A percentile compares a stretch with the other conserved stretches of the same genome.
Evolutionary conservation across 176 grass and related monocot species (phyloP).

Genomic region (Rhynchospora pubera): DNA sequence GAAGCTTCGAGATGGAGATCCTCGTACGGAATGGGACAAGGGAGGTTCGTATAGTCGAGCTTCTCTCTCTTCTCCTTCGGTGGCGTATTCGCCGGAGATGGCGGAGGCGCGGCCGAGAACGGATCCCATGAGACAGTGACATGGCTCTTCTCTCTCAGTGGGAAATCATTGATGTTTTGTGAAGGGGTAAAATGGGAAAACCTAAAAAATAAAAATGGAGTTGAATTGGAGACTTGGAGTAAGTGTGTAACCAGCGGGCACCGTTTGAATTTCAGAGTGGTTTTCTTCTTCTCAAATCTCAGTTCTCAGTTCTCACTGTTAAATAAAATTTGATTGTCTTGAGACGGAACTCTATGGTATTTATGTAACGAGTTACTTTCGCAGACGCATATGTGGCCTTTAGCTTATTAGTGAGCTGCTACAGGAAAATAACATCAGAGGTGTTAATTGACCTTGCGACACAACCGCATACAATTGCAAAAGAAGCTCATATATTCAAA

Average conservation of each 20-base stretch:
- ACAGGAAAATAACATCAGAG: no score
- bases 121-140: conserved; percentile 20
- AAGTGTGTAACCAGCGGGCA: not conserved
- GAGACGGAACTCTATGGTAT: not conserved
- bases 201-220: not conserved
- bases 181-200: not conserved
- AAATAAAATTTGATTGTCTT: not conserved
- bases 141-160: not conserved
- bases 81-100: not conserved
- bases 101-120: not conserved
- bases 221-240: no score
- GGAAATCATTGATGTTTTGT: not conserved
- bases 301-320: no score
- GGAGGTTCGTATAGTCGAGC: conserved; percentile 74
- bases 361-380: not conserved
- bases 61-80: conserved; percentile 28
- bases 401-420: no score
- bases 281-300: no score
- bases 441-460: no score
- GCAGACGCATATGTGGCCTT: no score
- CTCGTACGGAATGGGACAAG: conserved; percentile 51
- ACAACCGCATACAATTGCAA: no score
- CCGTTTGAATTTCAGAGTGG: no score
- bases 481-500: no score
- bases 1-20: conserved; percentile 54